Base-by-base conservation (phyloP, 2,329 filamentous ascomycete species). In the Fusarium sterilihyphosum region DNA sequence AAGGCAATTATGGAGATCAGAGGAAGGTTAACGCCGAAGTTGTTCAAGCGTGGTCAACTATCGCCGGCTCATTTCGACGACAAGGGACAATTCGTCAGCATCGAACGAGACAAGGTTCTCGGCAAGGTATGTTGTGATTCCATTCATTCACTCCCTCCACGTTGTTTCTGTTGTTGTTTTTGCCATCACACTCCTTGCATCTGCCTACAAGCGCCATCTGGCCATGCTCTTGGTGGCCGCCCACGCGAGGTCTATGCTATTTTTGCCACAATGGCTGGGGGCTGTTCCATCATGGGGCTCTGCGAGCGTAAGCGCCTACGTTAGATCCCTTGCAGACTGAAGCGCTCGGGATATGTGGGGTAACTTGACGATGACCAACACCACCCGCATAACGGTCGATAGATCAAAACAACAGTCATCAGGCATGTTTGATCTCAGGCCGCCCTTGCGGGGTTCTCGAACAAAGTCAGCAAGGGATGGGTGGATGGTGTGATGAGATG, bases 1-100 rank as follows among this genome's bases (percentile, higher is more conserved):
- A 93, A 94, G 73, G 92, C 93, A 26, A 98, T 99, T 78, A 97
- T 98, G 92, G 96, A 99, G 81, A 95, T 96, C 78, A 92, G 97
- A 54, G 96, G 96, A 79, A 97, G 95, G 83, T 92, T 98, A 73
- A 95, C 94, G 37, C 91, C 93, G 53, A 98, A 98, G 83, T 87
- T 98, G 71, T 92, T 98, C 79, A 94, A 94, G 78, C 92, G 93
- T 60, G 94, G 95, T 6, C 88, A 94, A 73, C 88, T 97, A 70
- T 91, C 92, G 20, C 88, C 89, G 47, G 86, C 92, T 79, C 94
- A 98, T 83, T 98, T 98, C 82, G 94, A 97, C 80, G 93, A 95
- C 65, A 87, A 92, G 83, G 89, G 93, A 73, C 94, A 94, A 78
- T 98, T 97, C 83, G 87, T 92, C 81, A 96, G 92, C 82, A 88